Base-by-base conservation (phyloP, 2,329 filamentous ascomycete genomes). In the Ramularia endophylla region DNA sequence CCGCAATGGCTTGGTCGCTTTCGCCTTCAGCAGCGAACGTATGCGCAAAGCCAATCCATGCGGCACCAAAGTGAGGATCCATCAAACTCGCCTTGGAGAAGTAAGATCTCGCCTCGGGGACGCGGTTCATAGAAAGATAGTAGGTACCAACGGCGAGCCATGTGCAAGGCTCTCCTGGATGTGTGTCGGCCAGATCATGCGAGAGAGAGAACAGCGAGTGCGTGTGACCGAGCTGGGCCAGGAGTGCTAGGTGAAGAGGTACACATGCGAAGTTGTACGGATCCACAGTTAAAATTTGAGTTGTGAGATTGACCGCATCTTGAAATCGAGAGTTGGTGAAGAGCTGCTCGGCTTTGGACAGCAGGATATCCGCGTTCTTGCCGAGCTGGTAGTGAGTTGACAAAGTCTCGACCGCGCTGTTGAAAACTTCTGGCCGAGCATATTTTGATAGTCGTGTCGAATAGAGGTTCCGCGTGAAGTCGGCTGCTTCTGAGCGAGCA, bases 31-130 rank as follows among this genome's bases (percentile, higher is more conserved):
- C 89, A 1, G 92, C 92, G 62, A 98, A 98, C 0, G 92, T 98
- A 63, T 98, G 94, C 1, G 92, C 92, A 60, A 98, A 98, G 1
- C 94, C 92, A 51, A 98, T 97, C 92, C 92, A 98, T 3, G 92
- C 92, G 1, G 92, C 87, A 0, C 90, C 90, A 56, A 95, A 98
- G 67, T 97, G 90, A 5, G 90, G 86, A 59, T 98, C 89, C 82
- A 98, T 90, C 72, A 97, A 85, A 51, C 87, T 94, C 4, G 94
- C 86, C 66, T 98, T 98, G 58, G 87, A 94, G 65, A 98, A 98
- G 70, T 92, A 98, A 28, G 90, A 81, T 8, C 92, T 81, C 8
- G 94, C 89, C 66, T 98, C 92, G 3, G 92, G 85, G 43, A 98
- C 87, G 57, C 88, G 89, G 53, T 81, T 79, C 39, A 89, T 95